Evolutionary conservation across 2,329 filamentous ascomycete genomes (phyloP).

Genomic region (Colletotrichum navitas): DNA sequence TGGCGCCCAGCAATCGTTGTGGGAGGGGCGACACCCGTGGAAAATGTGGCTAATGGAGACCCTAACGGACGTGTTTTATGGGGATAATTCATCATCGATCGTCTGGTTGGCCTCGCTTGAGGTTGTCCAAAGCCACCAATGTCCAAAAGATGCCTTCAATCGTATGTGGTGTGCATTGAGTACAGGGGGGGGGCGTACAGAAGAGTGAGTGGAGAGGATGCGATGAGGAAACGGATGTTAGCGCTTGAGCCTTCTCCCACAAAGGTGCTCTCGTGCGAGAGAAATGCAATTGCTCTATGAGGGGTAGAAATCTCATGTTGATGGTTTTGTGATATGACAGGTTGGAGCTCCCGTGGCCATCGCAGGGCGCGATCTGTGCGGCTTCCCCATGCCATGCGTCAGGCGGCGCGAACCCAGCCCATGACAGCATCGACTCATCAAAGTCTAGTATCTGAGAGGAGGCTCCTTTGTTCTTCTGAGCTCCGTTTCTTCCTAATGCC

Average conservation of each 20-base stretch:
- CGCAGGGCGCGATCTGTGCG: background rate
- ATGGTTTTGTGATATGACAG: background rate
- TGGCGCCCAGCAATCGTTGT: background rate
- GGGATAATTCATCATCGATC: slow-evolving; percentile 39
- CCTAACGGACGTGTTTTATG: slow-evolving; percentile 31
- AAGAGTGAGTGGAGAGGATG: background rate
- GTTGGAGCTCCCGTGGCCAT: background rate
- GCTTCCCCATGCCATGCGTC: background rate
- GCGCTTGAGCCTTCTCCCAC: background rate
- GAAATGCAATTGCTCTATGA: background rate
- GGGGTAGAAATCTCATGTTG: background rate
- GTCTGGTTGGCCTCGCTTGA: slow-evolving; percentile 1
- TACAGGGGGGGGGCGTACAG: background rate
- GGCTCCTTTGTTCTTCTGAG: background rate
- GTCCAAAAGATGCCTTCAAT: background rate
- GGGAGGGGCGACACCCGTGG: slow-evolving; percentile 16
- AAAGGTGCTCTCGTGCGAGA: no score
- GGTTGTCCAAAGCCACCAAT: background rate
- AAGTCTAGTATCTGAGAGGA: background rate
- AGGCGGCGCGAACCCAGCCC: background rate
- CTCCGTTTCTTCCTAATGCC: background rate
- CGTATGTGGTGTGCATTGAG: background rate
- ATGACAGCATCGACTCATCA: background rate
- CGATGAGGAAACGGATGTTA: background rate
- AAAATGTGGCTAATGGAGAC: slow-evolving; percentile 26